Evolutionary conservation across 768 basidiomycete genomes (phyloP), one percentile per base, ranked within the genome.

Genomic region (Neoboletus brunneissimus): DNA sequence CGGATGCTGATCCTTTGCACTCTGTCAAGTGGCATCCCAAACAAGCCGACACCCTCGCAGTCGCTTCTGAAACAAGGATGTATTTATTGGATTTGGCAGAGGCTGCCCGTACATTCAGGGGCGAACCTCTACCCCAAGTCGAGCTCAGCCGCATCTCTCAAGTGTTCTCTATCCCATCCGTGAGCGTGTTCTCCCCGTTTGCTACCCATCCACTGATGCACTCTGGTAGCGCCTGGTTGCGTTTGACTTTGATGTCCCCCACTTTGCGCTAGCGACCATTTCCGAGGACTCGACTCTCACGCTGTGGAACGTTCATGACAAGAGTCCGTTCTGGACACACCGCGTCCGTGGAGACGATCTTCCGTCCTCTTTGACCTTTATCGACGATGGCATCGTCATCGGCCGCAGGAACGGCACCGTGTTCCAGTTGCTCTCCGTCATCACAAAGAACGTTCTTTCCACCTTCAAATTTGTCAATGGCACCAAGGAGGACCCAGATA

Each of bases 11-110:
- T 46, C 83, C 84, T 25, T 77, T 93, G 31, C 88, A 88, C 60
- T 83, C 88, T 13, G 91, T 93, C 55, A 92, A 92, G 68, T 93
- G 91, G 91, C 89, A 94, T 63, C 88, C 91, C 13, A 89, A 88
- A 68, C 85, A 92, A 54, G 79, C 82, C 3, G 87, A 91, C 66
- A 86, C 83, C 11, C 77, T 93, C 43, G 91, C 91, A 4, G 86
- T 93, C n/a, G 91, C 91, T 20, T 89, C 89, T 0, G 86, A 87
- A 61, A 83, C 79, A 54, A 85, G 83, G 62, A 79, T 93, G 63
- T 91, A 86, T 72, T 74, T 92, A 40, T 79, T 93, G 66, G 89
- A 94, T 70, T 72, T 94, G 54, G 74, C 79, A 1, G 79, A 82
- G 25, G 87, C 84, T 57, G 79, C 81, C 18, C 79, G 81, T 57